Percentiles rank a stretch among this genome's conserved stretches.
Conservation (phyloP, 345 rosid species). For the Populus nigra region DNA sequence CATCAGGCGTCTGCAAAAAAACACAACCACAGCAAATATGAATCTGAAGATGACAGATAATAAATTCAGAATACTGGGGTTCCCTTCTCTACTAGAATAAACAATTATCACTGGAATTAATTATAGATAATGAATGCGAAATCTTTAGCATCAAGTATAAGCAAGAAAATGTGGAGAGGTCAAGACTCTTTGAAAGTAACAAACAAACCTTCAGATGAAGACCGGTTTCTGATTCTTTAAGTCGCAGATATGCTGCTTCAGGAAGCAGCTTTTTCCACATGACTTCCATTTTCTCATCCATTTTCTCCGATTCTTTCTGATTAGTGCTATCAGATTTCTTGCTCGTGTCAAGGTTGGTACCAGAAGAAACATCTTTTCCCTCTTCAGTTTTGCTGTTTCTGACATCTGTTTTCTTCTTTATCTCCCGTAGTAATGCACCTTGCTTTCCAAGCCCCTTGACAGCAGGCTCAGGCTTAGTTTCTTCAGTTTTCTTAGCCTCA, state of each 20-base stretch:
- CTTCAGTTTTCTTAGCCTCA: slow-evolving; percentile 69
- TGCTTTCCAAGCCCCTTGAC: slow-evolving; percentile 98
- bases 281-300: slow-evolving; percentile 55
- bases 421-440: slow-evolving; percentile 83
- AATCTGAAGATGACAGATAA: slow-evolving; percentile 2
- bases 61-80: not conserved
- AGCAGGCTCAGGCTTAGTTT: slow-evolving; percentile 69
- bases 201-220: slow-evolving; percentile 36
- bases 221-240: slow-evolving; percentile 39
- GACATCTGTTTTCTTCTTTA: slow-evolving; percentile 76
- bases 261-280: slow-evolving; percentile 43
- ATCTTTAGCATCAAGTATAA: not conserved
- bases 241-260: slow-evolving; percentile 32
- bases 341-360: slow-evolving; percentile 35
- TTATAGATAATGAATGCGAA: not conserved
- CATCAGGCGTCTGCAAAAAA: slow-evolving; percentile 29
- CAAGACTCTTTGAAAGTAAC: slow-evolving; percentile 12
- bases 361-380: slow-evolving; percentile 49
- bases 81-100: too few relatives aligned
- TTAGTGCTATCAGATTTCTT: slow-evolving; percentile 45
- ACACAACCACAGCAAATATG: not conserved
- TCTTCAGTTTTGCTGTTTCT: slow-evolving; percentile 60
- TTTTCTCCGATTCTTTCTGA: slow-evolving; percentile 61
- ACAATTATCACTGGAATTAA: not conserved
- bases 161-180: not conserved